Base-by-base conservation (phyloP, 495 filamentous ascomycete species). In the Glonium stellatum region DNA sequence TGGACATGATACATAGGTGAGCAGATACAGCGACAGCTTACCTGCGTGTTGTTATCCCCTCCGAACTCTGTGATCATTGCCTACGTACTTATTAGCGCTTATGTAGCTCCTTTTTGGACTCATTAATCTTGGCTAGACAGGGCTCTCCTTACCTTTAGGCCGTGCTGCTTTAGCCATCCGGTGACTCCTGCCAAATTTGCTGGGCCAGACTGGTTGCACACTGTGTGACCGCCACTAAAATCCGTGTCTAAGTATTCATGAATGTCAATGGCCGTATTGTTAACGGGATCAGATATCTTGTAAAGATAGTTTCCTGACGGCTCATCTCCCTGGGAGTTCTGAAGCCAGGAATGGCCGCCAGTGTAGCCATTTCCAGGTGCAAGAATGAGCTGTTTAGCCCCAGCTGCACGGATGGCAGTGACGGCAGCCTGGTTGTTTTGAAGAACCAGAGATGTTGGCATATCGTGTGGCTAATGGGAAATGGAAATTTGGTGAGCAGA, bases 11-110 rank as follows among this genome's bases (percentile, higher is more conserved):
- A 31, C 27, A 31, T 31, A 31, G 27, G 6, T 31, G 6, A 31
- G 6, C 3, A 31, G 27, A 31, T 31, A 6, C 2, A 6, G 6
- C 27, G n/a, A 19, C 13, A 21, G 25, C 21, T 23, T 13, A 51
- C 44, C 37, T 55, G 58, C 0, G 77, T 77, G 48, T 75, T 78
- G 59, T 80, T 80, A 27, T 72, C 66, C 0, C 73, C 77, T 36
- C 79, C 78, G 58, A 81, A 81, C 58, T 81, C 78, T 41, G 78
- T 80, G 59, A 81, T 74, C 65, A 81, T 78, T 50, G 76, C 79
- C 69, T 59, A 37, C 11, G 6, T 59, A 15, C 8, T 39, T 37
- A 49, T 53, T 27, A 54, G 21, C 42, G 42, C n/a, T 31, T 23
- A 4, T 51, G 13, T 4, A 23, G 21, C 4, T 51, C 25, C 25